A percentile compares a stretch with the other conserved stretches of the same genome.
Evolutionary conservation across 331 rosid species (phyloP).

Genomic region (Dryas integrifolia): DNA sequence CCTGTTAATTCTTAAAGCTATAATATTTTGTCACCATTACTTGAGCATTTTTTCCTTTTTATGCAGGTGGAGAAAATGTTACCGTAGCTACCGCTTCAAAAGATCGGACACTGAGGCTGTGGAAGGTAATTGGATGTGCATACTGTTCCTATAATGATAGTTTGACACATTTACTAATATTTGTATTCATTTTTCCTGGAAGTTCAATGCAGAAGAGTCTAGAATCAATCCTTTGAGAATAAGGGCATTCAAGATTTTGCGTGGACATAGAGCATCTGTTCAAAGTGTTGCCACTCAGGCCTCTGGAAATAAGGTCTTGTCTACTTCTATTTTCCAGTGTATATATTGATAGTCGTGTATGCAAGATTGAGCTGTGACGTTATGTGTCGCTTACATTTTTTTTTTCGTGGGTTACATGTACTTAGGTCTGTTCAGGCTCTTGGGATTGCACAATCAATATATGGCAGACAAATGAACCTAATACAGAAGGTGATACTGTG

Average conservation of each 20-base stretch:
- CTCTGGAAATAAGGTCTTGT: constrained; percentile 66
- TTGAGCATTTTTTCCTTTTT: constrained; percentile 15
- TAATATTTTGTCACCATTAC: neutral
- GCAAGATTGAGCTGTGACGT: constrained; percentile 11
- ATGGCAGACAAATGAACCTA: constrained; percentile 59
- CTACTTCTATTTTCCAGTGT: constrained; percentile 24
- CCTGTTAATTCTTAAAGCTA: neutral
- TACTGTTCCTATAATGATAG: neutral
- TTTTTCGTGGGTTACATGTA: constrained; percentile 11
- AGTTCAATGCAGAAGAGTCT: constrained; percentile 57
- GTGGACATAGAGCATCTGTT: constrained; percentile 71
- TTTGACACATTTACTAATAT: constrained; percentile 12
- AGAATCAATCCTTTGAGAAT: constrained; percentile 40
- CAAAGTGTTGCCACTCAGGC: constrained; percentile 70
- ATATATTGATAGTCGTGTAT: neutral
- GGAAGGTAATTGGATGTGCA: constrained; percentile 61
- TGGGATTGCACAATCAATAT: constrained; percentile 88
- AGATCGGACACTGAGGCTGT: constrained; percentile 80
- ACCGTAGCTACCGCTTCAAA: constrained; percentile 78
- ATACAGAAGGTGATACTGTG: constrained; percentile 51
- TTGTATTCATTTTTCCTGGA: constrained; percentile 22
- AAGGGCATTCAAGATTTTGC: constrained; percentile 71
- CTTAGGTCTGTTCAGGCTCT: constrained; percentile 87
- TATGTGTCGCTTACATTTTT: constrained; percentile 8
- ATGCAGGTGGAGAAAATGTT: constrained; percentile 48